Percentiles rank a stretch among this genome's conserved stretches.
phyloP scores from a whole-genome alignment of 1,139 yeast genomes.

The Geotrichum candidum region DNA sequence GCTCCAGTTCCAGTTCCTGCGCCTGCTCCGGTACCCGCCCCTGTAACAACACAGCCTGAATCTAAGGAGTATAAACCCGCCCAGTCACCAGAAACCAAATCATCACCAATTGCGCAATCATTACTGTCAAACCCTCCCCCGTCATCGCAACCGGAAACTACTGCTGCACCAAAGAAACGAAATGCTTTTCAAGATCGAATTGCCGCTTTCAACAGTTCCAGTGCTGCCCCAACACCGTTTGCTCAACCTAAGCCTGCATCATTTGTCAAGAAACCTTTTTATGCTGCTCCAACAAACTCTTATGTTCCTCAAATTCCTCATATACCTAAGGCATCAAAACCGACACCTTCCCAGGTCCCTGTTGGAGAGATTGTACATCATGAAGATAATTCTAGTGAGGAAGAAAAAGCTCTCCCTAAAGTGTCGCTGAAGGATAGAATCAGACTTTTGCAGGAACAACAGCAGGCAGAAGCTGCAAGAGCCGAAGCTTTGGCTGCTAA shows the following conservation, averaged over 20 bases:
- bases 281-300: conserved; percentile 40
- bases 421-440: conserved; percentile 83
- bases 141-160: background rate
- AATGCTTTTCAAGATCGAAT: conserved; percentile 39
- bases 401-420: conserved; percentile 57
- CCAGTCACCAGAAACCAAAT: background rate
- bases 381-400: conserved; percentile 26
- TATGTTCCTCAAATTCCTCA: conserved; percentile 31
- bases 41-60: background rate
- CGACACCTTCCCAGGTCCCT: conserved; percentile 17
- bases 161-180: conserved; percentile 17
- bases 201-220: conserved; percentile 40
- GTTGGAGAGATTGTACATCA: conserved; percentile 21
- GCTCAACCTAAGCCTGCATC: conserved; percentile 32
- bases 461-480: conserved; percentile 73
- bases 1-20: conserved; percentile 10
- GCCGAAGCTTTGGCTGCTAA: conserved; percentile 58
- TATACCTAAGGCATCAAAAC: conserved; percentile 14
- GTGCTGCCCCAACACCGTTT: conserved; percentile 36
- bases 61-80: conserved; percentile 12
- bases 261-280: conserved; percentile 38
- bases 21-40: conserved; percentile 2
- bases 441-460: conserved; percentile 73
- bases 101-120: background rate
- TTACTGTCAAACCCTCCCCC: background rate